Conservation (phyloP, 305 asterid species). For the Petunia hybrid region DNA sequence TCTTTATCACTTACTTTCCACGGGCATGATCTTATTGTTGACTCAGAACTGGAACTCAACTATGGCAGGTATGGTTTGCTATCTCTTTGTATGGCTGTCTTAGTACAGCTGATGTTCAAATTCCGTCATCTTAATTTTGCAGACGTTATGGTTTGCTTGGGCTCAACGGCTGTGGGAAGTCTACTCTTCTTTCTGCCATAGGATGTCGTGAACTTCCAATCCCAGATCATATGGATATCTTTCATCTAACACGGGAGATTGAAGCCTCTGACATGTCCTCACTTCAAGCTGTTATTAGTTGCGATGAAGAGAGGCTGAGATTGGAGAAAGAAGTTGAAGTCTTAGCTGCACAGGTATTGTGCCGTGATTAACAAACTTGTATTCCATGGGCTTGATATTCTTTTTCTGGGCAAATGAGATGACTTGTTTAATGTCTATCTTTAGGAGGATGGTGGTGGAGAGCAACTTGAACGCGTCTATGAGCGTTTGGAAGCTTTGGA, state of each 20-base stretch:
- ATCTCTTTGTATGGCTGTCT: slow-evolving; percentile 18
- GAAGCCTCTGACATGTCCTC: slow-evolving; percentile 98
- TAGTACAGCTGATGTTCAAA: neutral
- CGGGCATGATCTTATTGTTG: slow-evolving; percentile 94
- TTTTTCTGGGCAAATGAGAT: neutral
- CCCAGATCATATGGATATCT: slow-evolving; percentile 98
- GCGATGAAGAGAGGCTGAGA: slow-evolving; percentile 89
- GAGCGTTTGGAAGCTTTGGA: slow-evolving; percentile 94
- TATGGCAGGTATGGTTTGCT: slow-evolving; percentile 73
- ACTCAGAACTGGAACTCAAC: slow-evolving; percentile 90
- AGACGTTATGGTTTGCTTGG: slow-evolving; percentile 99
- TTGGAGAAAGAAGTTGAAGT: slow-evolving; percentile 89
- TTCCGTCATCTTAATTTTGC: slow-evolving; percentile 31
- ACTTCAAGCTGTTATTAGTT: slow-evolving; percentile 88
- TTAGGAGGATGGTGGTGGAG: slow-evolving; percentile 96
- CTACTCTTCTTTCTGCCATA: slow-evolving; percentile 89
- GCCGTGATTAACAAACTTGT: neutral
- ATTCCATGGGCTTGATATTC: neutral
- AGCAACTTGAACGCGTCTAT: slow-evolving; percentile 82
- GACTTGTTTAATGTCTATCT: neutral
- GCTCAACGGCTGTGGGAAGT: slow-evolving; percentile 95
- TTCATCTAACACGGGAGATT: slow-evolving; percentile 85
- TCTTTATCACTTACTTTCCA: slow-evolving; percentile 97
- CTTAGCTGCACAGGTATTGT: slow-evolving; percentile 66
- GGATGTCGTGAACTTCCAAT: slow-evolving; percentile 94